Base-by-base conservation (phyloP, 306 rosid species). In the Vicia villosa region DNA sequence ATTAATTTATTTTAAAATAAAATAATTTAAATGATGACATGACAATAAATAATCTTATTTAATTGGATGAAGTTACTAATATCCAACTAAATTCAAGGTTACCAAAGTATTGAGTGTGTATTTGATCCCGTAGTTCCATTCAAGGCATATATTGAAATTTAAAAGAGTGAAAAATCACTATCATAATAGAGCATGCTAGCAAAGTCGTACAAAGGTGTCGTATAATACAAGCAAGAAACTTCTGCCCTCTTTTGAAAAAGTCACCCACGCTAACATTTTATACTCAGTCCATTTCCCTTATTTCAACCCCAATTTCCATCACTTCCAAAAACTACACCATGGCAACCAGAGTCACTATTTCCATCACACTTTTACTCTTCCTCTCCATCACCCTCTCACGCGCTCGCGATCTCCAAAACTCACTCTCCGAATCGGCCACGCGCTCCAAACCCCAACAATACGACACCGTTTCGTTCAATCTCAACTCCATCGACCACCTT, bases 381-480 rank as follows among this genome's bases (percentile, higher is more conserved):
- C 52, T 76, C 38, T 56, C 46, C 10, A 16, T 36, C 45, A 55
- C 62, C 14, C 70, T 70, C 73, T 55, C 81, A 56, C 46, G 7
- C 36, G 81, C 81, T 3, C 81, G 77, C 22, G 36, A 63, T 6
- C 15, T 77, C 4, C 68, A 37, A 5, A 5, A n/a, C 32, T 40
- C 20, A 0, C 24, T 68, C 7, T 16, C 71, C 37, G 41, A 22
- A 55, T 34, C 54, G 65, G 8, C 62, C 16, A 61, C 28, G 66
- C 61, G 55, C 62, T 30, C 49, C 16, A 40, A 50, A 64, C 21
- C 43, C 13, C 47, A 41, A 15, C 56, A 38, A 43, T 66, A 63
- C 72, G 67, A 70, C 67, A 63, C 81, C 81, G 73, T 77, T 77
- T 36, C 68, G 0, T 37, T 77, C 37, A 21, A 36, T 45, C 36